Evolutionary conservation across 2,329 filamentous ascomycete species (phyloP).

Genomic region (Colletotrichum brevisporum): DNA sequence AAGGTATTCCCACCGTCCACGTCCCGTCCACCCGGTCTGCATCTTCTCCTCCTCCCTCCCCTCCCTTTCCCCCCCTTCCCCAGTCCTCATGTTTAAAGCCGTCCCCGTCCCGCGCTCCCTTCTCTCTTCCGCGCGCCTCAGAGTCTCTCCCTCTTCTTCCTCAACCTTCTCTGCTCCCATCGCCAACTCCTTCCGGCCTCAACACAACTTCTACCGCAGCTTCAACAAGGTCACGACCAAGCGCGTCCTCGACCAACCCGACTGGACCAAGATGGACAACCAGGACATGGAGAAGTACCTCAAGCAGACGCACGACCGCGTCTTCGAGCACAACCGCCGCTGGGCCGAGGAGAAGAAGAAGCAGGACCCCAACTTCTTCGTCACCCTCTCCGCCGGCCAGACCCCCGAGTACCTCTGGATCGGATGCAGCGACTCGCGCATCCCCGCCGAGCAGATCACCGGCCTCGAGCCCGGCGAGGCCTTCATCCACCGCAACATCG

Average conservation of each 20-base stretch:
- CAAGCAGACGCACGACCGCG: conserved; percentile 73
- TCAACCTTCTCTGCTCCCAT: conserved; percentile 1
- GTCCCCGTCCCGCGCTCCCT: conserved; percentile 27
- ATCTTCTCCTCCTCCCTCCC: background rate
- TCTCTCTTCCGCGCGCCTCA: conserved; percentile 20
- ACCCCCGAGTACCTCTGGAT: conserved; percentile 86
- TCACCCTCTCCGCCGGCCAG: conserved; percentile 74
- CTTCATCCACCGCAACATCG: conserved; percentile 96
- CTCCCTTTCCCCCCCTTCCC: conserved; percentile 5
- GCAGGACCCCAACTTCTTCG: conserved; percentile 76
- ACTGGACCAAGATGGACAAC: conserved; percentile 38
- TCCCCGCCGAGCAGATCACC: conserved; percentile 91
- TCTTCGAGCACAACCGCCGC: conserved; percentile 77
- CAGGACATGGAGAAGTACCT: conserved; percentile 62
- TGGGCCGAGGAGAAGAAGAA: conserved; percentile 74
- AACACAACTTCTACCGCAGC: conserved; percentile 4
- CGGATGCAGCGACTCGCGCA: conserved; percentile 90
- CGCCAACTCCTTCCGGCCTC: conserved; percentile 1
- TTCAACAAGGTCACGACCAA: conserved; percentile 22
- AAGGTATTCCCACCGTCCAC: conserved; percentile 25
- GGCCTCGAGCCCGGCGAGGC: conserved; percentile 89
- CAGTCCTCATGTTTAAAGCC: conserved; percentile 34
- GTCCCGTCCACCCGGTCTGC: background rate
- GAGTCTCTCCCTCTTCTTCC: conserved; percentile 8
- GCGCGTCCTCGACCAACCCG: conserved; percentile 13